A percentile compares a stretch with the other conserved stretches of the same genome.
These are phyloP conservation scores for Tulasnella calospora DNA, from an alignment of 768 basidiomycete species.

Conservation along the genomic window DNA sequence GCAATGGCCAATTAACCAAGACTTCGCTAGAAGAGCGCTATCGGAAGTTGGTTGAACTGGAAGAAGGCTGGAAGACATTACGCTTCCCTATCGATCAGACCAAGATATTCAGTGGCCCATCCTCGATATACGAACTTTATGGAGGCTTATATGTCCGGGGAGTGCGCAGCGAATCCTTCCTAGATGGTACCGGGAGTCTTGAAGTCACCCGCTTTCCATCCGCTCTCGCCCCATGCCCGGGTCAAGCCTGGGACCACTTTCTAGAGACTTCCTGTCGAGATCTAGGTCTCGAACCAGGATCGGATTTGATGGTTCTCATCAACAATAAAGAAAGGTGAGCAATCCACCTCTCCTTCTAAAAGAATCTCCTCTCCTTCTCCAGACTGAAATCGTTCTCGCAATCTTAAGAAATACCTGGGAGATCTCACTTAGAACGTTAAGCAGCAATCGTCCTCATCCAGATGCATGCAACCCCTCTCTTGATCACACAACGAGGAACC, in stretches of 20 bases:
- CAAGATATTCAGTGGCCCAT: neutral
- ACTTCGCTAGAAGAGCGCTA: constrained; percentile 1
- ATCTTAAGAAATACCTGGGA: neutral
- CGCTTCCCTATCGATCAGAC: neutral
- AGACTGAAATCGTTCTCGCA: neutral
- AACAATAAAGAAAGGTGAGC: neutral
- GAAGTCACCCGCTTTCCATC: constrained; percentile 8
- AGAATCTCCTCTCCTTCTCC: neutral
- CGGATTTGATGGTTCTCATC: constrained; percentile 3
- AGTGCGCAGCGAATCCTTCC: neutral
- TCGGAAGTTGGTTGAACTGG: neutral
- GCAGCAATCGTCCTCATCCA: neutral
- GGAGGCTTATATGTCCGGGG: constrained; percentile 10
- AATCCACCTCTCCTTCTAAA: neutral
- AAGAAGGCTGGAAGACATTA: neutral
- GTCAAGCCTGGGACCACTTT: neutral
- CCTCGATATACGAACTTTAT: constrained; percentile 9
- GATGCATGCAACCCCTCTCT: neutral
- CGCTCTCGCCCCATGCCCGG: neutral
- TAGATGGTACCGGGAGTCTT: neutral
- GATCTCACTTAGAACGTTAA: neutral
- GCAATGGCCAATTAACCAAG: neutral
- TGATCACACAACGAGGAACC: neutral
- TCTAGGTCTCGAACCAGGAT: neutral
- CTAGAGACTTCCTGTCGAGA: neutral